Evolutionary conservation across 768 basidiomycete genomes (phyloP).

Genomic region (Clathrus columnatus): DNA sequence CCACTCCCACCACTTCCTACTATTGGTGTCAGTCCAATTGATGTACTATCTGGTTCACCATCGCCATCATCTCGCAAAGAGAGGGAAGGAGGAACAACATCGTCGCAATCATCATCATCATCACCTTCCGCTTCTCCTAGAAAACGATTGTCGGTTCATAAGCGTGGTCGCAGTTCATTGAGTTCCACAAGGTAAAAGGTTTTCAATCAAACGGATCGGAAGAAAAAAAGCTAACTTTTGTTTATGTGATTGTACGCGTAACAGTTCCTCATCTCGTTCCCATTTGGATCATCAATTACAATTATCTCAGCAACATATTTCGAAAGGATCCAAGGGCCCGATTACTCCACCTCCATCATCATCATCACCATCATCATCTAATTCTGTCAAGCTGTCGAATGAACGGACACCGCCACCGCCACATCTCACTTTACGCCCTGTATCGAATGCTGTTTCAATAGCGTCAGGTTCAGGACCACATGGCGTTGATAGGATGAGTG

Average conservation of each 20-base stretch:
- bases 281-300: neutral
- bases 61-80: neutral
- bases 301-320: neutral
- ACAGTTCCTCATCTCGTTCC: conserved; percentile 5
- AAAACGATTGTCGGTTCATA: conserved; percentile 2
- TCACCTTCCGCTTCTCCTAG: neutral
- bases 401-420: conserved; percentile 6
- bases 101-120: neutral
- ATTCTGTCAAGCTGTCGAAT: neutral
- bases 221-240: neutral
- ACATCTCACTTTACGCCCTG: conserved; percentile 4
- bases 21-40: conserved; percentile 1
- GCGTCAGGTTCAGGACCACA: neutral
- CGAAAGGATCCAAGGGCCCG: neutral
- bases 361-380: neutral
- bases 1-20: conserved; percentile 9
- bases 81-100: neutral
- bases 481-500: neutral
- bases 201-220: neutral
- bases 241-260: neutral
- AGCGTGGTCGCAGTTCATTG: neutral
- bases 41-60: neutral
- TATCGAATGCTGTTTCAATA: neutral
- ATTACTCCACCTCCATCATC: neutral
- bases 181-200: conserved; percentile 3